phyloP scores from a whole-genome alignment of 2,329 filamentous ascomycete genomes.

The Apiospora koreana region DNA sequence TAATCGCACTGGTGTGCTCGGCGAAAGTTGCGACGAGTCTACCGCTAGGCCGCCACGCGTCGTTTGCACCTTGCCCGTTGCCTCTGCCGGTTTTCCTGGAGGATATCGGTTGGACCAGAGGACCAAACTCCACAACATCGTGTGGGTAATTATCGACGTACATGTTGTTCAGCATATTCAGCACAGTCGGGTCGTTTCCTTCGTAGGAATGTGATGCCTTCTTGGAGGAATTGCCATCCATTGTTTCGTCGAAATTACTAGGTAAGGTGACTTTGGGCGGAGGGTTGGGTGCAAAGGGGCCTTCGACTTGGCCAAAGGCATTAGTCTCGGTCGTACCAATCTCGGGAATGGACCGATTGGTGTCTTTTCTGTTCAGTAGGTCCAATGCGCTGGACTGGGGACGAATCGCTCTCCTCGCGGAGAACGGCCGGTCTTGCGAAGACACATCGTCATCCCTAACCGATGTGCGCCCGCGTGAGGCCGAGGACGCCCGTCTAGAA shows the following conservation, averaged over 20 bases:
- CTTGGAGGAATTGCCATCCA: constrained; percentile 45
- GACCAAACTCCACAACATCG: constrained; percentile 73
- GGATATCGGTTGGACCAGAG: constrained; percentile 71
- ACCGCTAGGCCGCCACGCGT: constrained; percentile 81
- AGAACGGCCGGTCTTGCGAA: constrained; percentile 42
- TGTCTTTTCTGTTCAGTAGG: constrained; percentile 60
- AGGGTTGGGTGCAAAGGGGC: constrained; percentile 48
- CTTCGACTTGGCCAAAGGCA: constrained; percentile 61
- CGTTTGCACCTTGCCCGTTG: constrained; percentile 53
- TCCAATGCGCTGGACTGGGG: constrained; percentile 62
- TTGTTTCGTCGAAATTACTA: constrained; percentile 30
- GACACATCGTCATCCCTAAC: constrained; percentile 36
- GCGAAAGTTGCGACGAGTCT: constrained; percentile 84
- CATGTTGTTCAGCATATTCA: constrained; percentile 79
- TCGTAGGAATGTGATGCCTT: constrained; percentile 78
- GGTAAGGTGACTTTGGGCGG: constrained; percentile 35
- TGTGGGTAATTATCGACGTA: constrained; percentile 73
- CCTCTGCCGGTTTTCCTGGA: constrained; percentile 51
- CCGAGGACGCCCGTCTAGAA: constrained; percentile 38
- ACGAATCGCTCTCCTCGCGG: constrained; percentile 48
- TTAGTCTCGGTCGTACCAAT: constrained; percentile 61
- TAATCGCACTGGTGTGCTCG: constrained; percentile 83
- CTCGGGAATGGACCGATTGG: constrained; percentile 58
- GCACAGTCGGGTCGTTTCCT: constrained; percentile 71
- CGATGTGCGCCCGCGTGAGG: constrained; percentile 26